phyloP scores from a whole-genome alignment of 2,329 filamentous ascomycete species.

The Trichoderma asperellum region DNA sequence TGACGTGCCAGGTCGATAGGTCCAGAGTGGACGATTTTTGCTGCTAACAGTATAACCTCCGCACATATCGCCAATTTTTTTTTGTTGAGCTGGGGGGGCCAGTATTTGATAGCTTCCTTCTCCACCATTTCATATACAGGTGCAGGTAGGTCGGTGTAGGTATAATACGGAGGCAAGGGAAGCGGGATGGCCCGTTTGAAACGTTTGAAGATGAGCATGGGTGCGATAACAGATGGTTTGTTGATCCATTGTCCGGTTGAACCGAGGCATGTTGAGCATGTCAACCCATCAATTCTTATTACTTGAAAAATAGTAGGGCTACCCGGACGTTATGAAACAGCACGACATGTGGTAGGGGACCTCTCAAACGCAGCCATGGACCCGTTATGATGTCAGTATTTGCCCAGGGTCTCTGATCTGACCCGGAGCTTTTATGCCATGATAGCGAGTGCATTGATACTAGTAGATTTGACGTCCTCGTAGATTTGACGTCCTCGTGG shows the following conservation, averaged over 20 bases:
- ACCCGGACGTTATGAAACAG: constrained; percentile 13
- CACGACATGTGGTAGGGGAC: constrained; percentile 4
- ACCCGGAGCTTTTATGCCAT: not conserved
- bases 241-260: constrained; percentile 7
- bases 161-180: constrained; percentile 9
- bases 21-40: not conserved
- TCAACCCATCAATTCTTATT: not conserved
- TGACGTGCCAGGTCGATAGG: constrained; percentile 4
- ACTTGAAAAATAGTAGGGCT: not conserved
- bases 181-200: constrained; percentile 24
- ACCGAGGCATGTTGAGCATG: constrained; percentile 10
- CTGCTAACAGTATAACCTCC: constrained; percentile 11
- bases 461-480: not conserved
- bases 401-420: not conserved
- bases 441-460: not conserved
- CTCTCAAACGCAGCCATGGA: constrained; percentile 2
- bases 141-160: not conserved
- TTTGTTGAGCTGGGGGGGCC: not conserved
- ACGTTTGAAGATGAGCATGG: constrained; percentile 22
- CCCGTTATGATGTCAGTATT: constrained; percentile 6
- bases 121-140: constrained; percentile 7
- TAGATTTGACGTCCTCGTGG: not conserved
- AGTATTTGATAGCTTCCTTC: not conserved
- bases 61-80: constrained; percentile 8
- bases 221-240: constrained; percentile 9